phyloP scores from a whole-genome alignment of 1,284 basidiomycete genomes.

The Agaricales sp. region DNA sequence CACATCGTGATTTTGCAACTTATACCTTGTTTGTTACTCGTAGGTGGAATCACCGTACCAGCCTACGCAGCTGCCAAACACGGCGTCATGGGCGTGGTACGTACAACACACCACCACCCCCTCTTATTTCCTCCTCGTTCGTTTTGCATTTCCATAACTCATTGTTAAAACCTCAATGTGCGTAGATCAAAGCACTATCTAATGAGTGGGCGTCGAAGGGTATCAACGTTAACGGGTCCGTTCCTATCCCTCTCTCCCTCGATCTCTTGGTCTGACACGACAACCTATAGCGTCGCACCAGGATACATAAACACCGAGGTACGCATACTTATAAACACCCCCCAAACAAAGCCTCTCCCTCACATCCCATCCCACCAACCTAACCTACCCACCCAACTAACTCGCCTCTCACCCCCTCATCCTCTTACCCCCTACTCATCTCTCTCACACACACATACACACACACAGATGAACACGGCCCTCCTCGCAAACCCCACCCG shows the following conservation, averaged over 20 bases:
- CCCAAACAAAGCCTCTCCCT: background rate
- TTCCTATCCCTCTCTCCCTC: conserved; percentile 54
- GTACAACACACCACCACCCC: no score
- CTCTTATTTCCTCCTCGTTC: no score
- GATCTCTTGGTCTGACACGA: conserved; percentile 19
- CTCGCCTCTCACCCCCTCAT: no score
- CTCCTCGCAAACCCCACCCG: conserved; percentile 6
- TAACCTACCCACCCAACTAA: no score
- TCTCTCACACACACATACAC: conserved; percentile 13
- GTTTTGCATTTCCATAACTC: background rate
- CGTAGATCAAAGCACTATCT: conserved; percentile 65
- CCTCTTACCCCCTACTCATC: no score
- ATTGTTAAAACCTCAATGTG: background rate
- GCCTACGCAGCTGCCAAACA: conserved; percentile 85
- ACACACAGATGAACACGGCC: conserved; percentile 3
- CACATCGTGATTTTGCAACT: background rate
- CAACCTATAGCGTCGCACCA: conserved; percentile 20
- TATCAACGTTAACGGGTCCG: conserved; percentile 70
- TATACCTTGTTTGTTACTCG: conserved; percentile 1
- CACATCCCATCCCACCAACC: background rate
- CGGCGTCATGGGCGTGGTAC: conserved; percentile 55
- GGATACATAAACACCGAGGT: conserved; percentile 2
- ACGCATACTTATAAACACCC: background rate
- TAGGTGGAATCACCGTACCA: conserved; percentile 70
- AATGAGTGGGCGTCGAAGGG: conserved; percentile 60